phyloP scores from a whole-genome alignment of 1,284 basidiomycete species.

The Veloboletus limbatus region DNA sequence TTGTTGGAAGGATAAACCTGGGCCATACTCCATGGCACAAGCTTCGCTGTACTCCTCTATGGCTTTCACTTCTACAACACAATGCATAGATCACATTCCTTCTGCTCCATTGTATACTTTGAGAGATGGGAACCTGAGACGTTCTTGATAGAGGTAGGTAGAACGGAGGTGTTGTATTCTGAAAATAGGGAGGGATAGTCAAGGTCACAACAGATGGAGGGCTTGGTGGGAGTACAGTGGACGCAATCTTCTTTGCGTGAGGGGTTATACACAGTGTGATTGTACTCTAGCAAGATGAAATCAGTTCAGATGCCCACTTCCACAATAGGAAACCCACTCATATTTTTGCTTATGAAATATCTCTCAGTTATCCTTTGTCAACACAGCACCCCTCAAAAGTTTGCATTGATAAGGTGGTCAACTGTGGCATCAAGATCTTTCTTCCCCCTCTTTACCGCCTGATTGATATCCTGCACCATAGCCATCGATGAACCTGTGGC shows the following conservation, averaged over 20 bases:
- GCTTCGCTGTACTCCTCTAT: background rate
- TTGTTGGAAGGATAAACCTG: background rate
- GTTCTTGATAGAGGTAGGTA: background rate
- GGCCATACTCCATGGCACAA: background rate
- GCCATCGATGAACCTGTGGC: background rate
- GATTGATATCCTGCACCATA: background rate
- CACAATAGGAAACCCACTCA: background rate
- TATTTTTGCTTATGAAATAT: background rate
- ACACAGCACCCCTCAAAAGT: background rate
- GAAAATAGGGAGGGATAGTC: background rate
- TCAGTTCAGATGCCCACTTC: background rate
- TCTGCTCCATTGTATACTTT: background rate
- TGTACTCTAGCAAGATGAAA: background rate
- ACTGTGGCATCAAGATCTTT: background rate
- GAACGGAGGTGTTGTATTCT: background rate
- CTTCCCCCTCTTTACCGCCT: background rate
- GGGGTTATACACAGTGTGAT: background rate
- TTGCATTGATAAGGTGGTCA: background rate
- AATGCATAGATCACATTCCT: background rate
- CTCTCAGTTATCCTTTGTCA: background rate
- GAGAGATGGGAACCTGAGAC: background rate
- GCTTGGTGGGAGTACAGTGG: background rate
- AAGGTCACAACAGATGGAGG: constrained; percentile 7
- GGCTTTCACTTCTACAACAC: constrained; percentile 4
- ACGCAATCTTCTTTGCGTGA: background rate